Conservation (phyloP, 1,139 yeast genomes). For the Hyphopichia fennica region DNA sequence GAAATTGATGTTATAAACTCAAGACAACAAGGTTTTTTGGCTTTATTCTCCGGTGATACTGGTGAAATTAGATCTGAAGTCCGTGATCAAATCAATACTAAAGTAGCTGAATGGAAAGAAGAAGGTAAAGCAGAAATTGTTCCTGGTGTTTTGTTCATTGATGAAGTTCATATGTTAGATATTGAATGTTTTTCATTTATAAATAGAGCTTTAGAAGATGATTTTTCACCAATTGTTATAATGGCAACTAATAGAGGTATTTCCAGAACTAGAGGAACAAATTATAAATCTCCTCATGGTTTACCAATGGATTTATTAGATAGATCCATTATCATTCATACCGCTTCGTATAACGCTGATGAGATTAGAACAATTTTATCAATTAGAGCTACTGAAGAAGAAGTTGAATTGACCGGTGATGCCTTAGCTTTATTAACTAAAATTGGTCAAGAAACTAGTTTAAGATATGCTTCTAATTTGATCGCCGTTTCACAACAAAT, state of each 20-base stretch:
- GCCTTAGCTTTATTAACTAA: constrained; percentile 89
- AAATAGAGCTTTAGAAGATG: constrained; percentile 96
- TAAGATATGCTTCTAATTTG: constrained; percentile 90
- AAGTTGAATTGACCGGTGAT: constrained; percentile 79
- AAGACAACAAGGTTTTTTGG: constrained; percentile 95
- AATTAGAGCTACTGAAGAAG: constrained; percentile 96
- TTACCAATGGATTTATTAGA: constrained; percentile 92
- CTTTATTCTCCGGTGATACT: constrained; percentile 94
- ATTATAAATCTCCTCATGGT: constrained; percentile 94
- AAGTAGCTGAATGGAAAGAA: constrained; percentile 98
- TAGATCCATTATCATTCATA: constrained; percentile 89
- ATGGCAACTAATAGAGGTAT: constrained; percentile 99
- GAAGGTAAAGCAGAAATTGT: constrained; percentile 98
- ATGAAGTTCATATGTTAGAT: constrained; percentile 98
- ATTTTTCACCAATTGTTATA: constrained; percentile 92
- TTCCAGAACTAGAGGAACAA: constrained; percentile 89
- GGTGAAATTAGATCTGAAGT: constrained; percentile 97
- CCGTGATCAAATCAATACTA: constrained; percentile 93
- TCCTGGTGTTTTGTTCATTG: constrained; percentile 98
- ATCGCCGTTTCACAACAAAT: constrained; percentile 87
- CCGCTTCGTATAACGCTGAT: constrained; percentile 70
- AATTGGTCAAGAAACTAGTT: constrained; percentile 88
- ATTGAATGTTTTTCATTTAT: constrained; percentile 95
- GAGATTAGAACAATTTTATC: constrained; percentile 85
- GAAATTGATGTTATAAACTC: constrained; percentile 98